Percentiles rank a stretch among this genome's conserved stretches.
Conservation (phyloP, 495 filamentous ascomycete genomes). For the Xylaria grammica region DNA sequence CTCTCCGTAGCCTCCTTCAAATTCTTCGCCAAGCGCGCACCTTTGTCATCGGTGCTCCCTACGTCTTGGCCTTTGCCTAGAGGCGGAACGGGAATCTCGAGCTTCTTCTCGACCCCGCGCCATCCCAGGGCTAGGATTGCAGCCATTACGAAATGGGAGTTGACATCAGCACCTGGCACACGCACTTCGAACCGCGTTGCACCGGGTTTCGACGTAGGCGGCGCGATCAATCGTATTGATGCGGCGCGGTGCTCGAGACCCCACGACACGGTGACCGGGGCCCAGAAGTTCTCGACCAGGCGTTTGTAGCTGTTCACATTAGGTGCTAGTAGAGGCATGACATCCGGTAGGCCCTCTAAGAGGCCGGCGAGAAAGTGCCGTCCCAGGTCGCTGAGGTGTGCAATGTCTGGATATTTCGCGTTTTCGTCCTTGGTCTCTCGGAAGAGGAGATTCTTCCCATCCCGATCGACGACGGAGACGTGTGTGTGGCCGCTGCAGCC, state of each 20-base stretch:
- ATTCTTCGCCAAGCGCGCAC: slow-evolving; percentile 76
- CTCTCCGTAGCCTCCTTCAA: slow-evolving; percentile 79
- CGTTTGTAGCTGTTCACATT: slow-evolving; percentile 98
- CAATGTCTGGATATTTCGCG: slow-evolving; percentile 74
- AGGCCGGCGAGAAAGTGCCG: slow-evolving; percentile 93
- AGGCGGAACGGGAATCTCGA: slow-evolving; percentile 81
- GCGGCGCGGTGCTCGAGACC: slow-evolving; percentile 94
- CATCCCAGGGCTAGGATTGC: slow-evolving; percentile 85
- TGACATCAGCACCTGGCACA: slow-evolving; percentile 88
- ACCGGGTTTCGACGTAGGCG: slow-evolving; percentile 79
- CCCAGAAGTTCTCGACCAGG: slow-evolving; percentile 98
- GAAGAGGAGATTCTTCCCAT: slow-evolving; percentile 79
- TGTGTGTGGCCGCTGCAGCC: slow-evolving; percentile 97
- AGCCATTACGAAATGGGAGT: slow-evolving; percentile 85
- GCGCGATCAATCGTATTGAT: slow-evolving; percentile 85
- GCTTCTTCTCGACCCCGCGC: slow-evolving; percentile 87
- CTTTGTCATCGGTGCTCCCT: slow-evolving; percentile 68
- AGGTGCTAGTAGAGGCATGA: slow-evolving; percentile 94
- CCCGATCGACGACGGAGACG: slow-evolving; percentile 74
- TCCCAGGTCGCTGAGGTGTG: slow-evolving; percentile 81
- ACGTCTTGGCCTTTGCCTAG: slow-evolving; percentile 83
- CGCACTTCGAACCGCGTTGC: slow-evolving; percentile 92
- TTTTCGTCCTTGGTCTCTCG: slow-evolving; percentile 72
- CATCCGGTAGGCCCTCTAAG: slow-evolving; percentile 84
- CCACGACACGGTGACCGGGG: slow-evolving; percentile 96